A percentile compares a stretch with the other conserved stretches of the same genome.
Evolutionary conservation across 2,329 filamentous ascomycete genomes (phyloP).

Genomic region (Beauveria bassiana): DNA sequence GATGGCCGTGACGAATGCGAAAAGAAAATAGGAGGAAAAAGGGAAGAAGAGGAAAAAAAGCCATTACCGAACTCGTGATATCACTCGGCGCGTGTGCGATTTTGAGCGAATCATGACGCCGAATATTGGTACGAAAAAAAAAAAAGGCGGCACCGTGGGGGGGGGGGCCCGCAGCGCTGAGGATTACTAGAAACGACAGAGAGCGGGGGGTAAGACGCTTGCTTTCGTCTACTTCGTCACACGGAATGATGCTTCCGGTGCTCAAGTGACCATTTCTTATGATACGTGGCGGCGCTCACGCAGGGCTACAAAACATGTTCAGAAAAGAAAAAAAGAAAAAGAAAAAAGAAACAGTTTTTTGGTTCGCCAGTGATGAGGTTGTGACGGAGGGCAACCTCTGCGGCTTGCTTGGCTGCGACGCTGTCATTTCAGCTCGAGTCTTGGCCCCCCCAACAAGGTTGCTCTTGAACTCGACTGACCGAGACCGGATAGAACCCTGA

Average conservation of each 20-base stretch:
- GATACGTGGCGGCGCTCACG: background rate
- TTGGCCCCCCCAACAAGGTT: slow-evolving; percentile 1
- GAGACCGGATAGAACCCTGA: background rate
- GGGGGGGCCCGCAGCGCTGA: too few species aligned
- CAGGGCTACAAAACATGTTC: background rate
- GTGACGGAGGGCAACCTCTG: background rate
- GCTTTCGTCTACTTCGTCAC: background rate
- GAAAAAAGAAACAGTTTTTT: background rate
- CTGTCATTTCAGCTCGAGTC: slow-evolving; percentile 6
- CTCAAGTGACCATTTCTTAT: background rate
- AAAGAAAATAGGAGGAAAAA: too few species aligned
- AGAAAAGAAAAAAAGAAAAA: background rate
- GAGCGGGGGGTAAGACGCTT: too few species aligned
- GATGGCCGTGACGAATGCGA: background rate
- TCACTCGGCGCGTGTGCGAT: too few species aligned
- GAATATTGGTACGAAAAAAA: too few species aligned
- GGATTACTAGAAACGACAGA: too few species aligned
- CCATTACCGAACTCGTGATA: background rate
- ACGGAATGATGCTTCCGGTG: background rate
- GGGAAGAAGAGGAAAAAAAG: too few species aligned
- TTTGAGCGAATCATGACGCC: too few species aligned
- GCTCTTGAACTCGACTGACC: background rate
- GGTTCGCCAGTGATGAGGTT: background rate
- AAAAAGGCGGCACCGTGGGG: too few species aligned
- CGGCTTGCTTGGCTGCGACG: background rate